Percentiles rank a stretch among this genome's conserved stretches.
phyloP scores from a whole-genome alignment of 108 stramenopile species.

The Cyclostephanos invisitatus region DNA sequence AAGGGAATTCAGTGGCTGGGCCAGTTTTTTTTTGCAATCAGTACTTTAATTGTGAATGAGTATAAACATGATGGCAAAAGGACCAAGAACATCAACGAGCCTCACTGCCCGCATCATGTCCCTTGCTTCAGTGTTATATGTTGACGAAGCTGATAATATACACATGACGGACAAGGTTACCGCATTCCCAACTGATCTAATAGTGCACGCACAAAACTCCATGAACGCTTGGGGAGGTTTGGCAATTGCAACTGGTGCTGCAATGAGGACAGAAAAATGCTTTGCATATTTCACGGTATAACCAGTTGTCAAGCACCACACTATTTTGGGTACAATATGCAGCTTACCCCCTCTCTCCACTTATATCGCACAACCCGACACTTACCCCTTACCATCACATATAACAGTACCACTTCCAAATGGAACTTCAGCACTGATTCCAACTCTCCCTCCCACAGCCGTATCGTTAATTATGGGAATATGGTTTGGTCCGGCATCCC shows the following conservation, averaged over 20 bases:
- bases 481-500: neutral
- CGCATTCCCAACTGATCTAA: neutral
- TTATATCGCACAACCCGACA: neutral
- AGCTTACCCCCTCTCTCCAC: neutral
- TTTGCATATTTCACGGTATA: neutral
- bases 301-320: neutral
- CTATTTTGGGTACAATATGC: neutral
- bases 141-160: slow-evolving; percentile 11
- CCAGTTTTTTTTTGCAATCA: slow-evolving; percentile 6
- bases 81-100: neutral
- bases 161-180: neutral
- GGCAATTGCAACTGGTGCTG: slow-evolving; percentile 11
- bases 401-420: neutral
- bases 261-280: slow-evolving; percentile 6
- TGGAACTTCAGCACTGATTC: neutral
- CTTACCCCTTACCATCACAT: neutral
- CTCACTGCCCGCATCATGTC: neutral
- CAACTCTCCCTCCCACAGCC: neutral
- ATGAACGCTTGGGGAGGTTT: slow-evolving; percentile 10
- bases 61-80: slow-evolving; percentile 9
- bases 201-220: neutral
- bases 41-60: neutral
- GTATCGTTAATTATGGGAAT: neutral
- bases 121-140: slow-evolving; percentile 2
- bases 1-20: slow-evolving; percentile 11